Evolutionary conservation across 1,284 basidiomycete genomes (phyloP).

Genomic region (Ceraceosorus guamensis): DNA sequence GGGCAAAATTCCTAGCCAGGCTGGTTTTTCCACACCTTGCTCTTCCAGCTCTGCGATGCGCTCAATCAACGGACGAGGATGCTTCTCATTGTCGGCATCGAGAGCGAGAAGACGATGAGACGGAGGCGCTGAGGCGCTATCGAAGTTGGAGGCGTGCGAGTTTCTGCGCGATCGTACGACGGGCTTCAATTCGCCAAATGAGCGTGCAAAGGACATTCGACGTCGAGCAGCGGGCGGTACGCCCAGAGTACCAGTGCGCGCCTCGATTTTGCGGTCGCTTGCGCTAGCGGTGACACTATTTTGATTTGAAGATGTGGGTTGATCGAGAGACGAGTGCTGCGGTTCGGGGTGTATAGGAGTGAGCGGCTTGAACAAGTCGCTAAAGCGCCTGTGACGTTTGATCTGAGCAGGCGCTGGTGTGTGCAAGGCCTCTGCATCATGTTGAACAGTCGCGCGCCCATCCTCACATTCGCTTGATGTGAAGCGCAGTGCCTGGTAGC

Average conservation of each 20-base stretch:
- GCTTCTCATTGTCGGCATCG: not conserved
- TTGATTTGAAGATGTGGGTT: too few relatives aligned
- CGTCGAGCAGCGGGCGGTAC: not conserved
- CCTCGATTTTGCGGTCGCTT: too few relatives aligned
- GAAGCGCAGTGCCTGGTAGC: too few relatives aligned
- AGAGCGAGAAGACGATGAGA: not conserved
- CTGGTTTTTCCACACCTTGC: conserved; percentile 1
- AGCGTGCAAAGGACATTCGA: not conserved
- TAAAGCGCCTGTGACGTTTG: too few relatives aligned
- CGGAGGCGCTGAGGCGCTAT: not conserved
- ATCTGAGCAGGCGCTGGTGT: too few relatives aligned
- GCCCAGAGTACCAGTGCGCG: not conserved
- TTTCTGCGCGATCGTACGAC: not conserved
- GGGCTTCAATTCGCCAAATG: not conserved
- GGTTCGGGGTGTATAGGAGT: too few relatives aligned
- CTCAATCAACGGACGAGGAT: not conserved
- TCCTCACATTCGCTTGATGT: too few relatives aligned
- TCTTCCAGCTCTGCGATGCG: conserved; percentile 1
- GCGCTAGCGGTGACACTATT: too few relatives aligned
- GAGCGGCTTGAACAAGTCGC: too few relatives aligned
- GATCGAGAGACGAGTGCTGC: too few relatives aligned
- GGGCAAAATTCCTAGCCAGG: not conserved
- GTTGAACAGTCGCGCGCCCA: too few relatives aligned
- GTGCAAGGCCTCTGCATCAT: too few relatives aligned
- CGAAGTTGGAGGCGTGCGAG: not conserved